These are phyloP conservation scores for Massariosphaeria phaeospora DNA, from an alignment of 495 filamentous ascomycete genomes.

Conservation along the genomic window DNA sequence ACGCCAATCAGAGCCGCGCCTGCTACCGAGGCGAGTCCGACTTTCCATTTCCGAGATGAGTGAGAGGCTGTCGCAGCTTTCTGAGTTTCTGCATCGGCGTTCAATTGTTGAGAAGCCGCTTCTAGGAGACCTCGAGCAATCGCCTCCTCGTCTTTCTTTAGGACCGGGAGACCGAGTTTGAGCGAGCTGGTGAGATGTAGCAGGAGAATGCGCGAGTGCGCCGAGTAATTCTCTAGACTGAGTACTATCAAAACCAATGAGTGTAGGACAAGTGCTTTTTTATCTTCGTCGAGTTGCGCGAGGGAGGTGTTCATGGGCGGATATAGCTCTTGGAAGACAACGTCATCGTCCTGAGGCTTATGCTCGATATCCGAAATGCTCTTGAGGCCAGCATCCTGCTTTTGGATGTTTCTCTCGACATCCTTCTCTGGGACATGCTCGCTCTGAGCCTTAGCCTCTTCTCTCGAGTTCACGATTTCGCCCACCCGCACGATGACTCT, in stretches of 20 bases:
- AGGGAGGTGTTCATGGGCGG: slow-evolving; percentile 35
- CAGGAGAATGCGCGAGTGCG: slow-evolving; percentile 41
- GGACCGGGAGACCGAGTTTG: slow-evolving; percentile 29
- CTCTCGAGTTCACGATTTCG: slow-evolving; percentile 58
- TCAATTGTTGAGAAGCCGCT: slow-evolving; percentile 57
- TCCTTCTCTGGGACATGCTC: slow-evolving; percentile 17
- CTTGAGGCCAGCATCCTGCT: slow-evolving; percentile 11
- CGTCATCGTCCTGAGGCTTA: slow-evolving; percentile 29
- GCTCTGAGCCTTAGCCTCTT: slow-evolving; percentile 38
- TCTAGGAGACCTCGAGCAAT: slow-evolving; percentile 68
- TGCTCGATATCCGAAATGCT: slow-evolving; percentile 24
- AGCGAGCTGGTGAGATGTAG: slow-evolving; percentile 38
- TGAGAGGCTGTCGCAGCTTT: slow-evolving; percentile 65
- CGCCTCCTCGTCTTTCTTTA: slow-evolving; percentile 40
- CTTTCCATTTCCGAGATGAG: slow-evolving; percentile 66
- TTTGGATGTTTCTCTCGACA: slow-evolving; percentile 9
- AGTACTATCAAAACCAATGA: slow-evolving; percentile 38
- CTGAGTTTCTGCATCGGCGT: slow-evolving; percentile 60
- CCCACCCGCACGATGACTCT: slow-evolving; percentile 58
- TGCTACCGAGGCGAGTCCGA: slow-evolving; percentile 74
- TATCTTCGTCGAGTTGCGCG: slow-evolving; percentile 27
- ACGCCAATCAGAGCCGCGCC: slow-evolving; percentile 74
- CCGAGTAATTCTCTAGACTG: slow-evolving; percentile 41
- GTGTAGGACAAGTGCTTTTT: slow-evolving; percentile 39
- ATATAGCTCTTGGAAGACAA: slow-evolving; percentile 34